Percentiles rank a stretch among this genome's conserved stretches.
Conservation (phyloP, 805 yeast genomes). For the Saccharomycopsis sp. region DNA sequence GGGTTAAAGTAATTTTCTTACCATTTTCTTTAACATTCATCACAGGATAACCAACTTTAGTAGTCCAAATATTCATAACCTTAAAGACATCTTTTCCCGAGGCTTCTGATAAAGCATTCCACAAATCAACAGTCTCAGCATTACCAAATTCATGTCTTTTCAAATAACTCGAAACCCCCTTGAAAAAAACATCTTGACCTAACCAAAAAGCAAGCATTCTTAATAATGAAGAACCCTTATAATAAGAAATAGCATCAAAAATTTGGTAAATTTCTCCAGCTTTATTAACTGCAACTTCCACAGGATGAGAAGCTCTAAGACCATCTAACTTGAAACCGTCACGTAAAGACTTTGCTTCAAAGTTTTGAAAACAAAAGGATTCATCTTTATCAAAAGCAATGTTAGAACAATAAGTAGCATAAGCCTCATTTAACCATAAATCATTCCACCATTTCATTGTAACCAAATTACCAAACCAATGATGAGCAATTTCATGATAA, state of each 20-base stretch:
- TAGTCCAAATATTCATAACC: slow-evolving; percentile 77
- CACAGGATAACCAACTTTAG: slow-evolving; percentile 69
- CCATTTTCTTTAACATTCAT: slow-evolving; percentile 51
- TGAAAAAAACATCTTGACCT: slow-evolving; percentile 65
- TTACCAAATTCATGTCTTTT: slow-evolving; percentile 70
- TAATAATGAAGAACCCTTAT: slow-evolving; percentile 70
- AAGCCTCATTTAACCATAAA: slow-evolving; percentile 81
- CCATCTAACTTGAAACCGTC: slow-evolving; percentile 67
- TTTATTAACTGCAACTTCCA: slow-evolving; percentile 69
- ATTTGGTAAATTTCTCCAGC: slow-evolving; percentile 78
- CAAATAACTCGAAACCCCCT: slow-evolving; percentile 70
- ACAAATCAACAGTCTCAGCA: slow-evolving; percentile 65
- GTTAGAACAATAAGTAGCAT: slow-evolving; percentile 57
- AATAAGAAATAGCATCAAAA: slow-evolving; percentile 74
- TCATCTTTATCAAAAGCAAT: slow-evolving; percentile 82
- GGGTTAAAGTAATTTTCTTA: slow-evolving; percentile 45
- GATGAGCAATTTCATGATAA: slow-evolving; percentile 84
- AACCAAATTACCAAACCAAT: slow-evolving; percentile 85
- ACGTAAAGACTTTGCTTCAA: slow-evolving; percentile 71
- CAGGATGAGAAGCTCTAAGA: slow-evolving; percentile 75
- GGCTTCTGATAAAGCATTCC: slow-evolving; percentile 62
- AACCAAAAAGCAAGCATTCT: slow-evolving; percentile 74
- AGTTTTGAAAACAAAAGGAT: slow-evolving; percentile 82
- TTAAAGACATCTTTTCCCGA: slow-evolving; percentile 62
- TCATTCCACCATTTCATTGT: slow-evolving; percentile 94